Percentiles rank a stretch among this genome's conserved stretches.
These are phyloP conservation scores for Nitzschia inconspicua DNA, from an alignment of 108 stramenopile genomes.

Conservation along the genomic window DNA sequence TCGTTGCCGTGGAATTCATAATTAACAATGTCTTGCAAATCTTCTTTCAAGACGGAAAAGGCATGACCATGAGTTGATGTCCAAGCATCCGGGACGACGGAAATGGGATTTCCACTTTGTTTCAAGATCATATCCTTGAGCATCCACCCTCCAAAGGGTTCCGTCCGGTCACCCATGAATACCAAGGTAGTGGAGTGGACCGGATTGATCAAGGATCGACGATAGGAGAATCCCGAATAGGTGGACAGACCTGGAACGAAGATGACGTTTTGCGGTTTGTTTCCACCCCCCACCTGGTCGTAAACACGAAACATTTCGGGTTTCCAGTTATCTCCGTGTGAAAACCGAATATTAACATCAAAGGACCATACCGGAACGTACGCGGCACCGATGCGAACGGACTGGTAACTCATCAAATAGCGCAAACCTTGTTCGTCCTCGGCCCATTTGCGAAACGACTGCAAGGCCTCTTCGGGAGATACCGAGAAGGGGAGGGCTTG, in stretches of 20 bases:
- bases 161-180: slow-evolving; percentile 58
- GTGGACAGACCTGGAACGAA: slow-evolving; percentile 69
- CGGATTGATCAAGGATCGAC: slow-evolving; percentile 72
- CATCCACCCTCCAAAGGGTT: slow-evolving; percentile 81
- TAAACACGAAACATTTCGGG: slow-evolving; percentile 54
- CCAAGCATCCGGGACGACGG: slow-evolving; percentile 79
- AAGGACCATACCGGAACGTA: slow-evolving; percentile 78
- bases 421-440: slow-evolving; percentile 65
- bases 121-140: slow-evolving; percentile 51
- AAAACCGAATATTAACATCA: slow-evolving; percentile 71
- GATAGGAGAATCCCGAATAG: slow-evolving; percentile 76
- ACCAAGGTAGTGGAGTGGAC: slow-evolving; percentile 74
- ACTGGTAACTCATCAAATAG: slow-evolving; percentile 47
- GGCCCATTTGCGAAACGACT: slow-evolving; percentile 70
- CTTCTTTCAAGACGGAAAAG: slow-evolving; percentile 51
- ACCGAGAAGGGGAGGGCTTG: slow-evolving; percentile 68
- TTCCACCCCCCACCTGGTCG: slow-evolving; percentile 12
- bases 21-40: slow-evolving; percentile 53
- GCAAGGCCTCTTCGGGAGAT: slow-evolving; percentile 63
- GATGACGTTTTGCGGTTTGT: slow-evolving; percentile 37
- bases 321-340: slow-evolving; percentile 27
- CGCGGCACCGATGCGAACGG: slow-evolving; percentile 46
- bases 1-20: slow-evolving; percentile 15
- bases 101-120: slow-evolving; percentile 32
- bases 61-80: slow-evolving; percentile 70